A percentile compares a stretch with the other conserved stretches of the same genome.
phyloP scores from a whole-genome alignment of 164 flowering plant genomes.

The Kingdonia uniflora region DNA sequence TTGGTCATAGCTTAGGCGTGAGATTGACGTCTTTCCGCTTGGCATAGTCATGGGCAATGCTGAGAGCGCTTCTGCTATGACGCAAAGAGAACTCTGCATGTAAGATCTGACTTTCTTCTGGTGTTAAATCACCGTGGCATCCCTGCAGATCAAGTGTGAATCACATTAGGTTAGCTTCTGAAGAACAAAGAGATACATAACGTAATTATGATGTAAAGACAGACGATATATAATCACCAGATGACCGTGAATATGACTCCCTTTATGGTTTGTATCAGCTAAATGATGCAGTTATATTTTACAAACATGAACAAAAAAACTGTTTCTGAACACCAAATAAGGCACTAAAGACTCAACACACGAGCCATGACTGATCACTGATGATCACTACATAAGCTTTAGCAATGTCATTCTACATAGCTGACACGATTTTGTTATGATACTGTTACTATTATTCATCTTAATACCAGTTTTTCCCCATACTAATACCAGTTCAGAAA shows the following conservation, averaged over 20 bases:
- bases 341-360: no score
- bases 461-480: not conserved
- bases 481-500: not conserved
- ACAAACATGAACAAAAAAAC: not conserved
- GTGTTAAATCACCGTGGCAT: conserved; percentile 67
- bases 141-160: conserved; percentile 28
- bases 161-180: not conserved
- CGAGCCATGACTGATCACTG: no score
- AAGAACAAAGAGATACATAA: not conserved
- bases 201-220: no score
- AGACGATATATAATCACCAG: not conserved
- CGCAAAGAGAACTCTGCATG: conserved; percentile 84
- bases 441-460: no score
- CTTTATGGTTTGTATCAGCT: not conserved
- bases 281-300: not conserved
- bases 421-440: no score
- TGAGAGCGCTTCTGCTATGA: conserved; percentile 51
- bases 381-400: no score
- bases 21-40: conserved; percentile 34
- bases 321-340: not conserved
- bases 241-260: not conserved
- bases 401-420: no score
- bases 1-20: conserved; percentile 29
- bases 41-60: conserved; percentile 66
- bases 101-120: conserved; percentile 55